phyloP scores from a whole-genome alignment of 129 eudicot species.

The sunflower (Helianthus annuus) region HanXRQr2.0-SUNRISE NC_035443.2:117390393-117390892 shows the following conservation, averaged over 20 bases:
- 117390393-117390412: background rate
- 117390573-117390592: constrained; percentile 96
- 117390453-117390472: constrained; percentile 80
- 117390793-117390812: too few relatives aligned
- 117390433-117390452: constrained; percentile 32
- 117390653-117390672: constrained; percentile 99
- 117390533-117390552: constrained; percentile 93
- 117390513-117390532: constrained; percentile 95
- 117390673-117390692: constrained; percentile 97
- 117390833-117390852: too few relatives aligned
- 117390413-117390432: constrained; percentile 31
- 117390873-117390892: too few relatives aligned
- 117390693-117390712: constrained; percentile 97
- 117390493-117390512: constrained; percentile 90
- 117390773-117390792: constrained; percentile 6
- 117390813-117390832: too few relatives aligned
- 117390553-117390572: constrained; percentile 89
- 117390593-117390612: constrained; percentile 90
- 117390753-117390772: constrained; percentile 1
- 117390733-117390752: constrained; percentile 59
- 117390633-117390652: constrained; percentile 98
- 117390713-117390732: constrained; percentile 98
- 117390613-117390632: constrained; percentile 87
- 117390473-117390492: constrained; percentile 90
- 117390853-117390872: too few relatives aligned